Percentiles rank a stretch among this genome's conserved stretches.
Evolutionary conservation across 805 yeast species (phyloP).

Genomic region (Ogataea dorogensis): DNA sequence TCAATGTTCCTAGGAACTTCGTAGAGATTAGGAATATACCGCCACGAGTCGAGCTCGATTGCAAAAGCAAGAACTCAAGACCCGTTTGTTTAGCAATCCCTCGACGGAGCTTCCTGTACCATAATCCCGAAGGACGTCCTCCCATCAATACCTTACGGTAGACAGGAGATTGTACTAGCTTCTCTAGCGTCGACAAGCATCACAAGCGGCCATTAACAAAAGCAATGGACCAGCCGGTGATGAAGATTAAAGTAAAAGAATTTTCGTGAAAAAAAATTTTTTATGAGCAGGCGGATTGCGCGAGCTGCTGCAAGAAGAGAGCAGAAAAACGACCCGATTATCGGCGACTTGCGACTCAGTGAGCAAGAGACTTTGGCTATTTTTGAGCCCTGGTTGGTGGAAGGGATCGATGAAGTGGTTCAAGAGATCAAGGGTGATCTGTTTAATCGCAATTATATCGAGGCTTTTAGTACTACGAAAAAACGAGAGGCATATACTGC

Average conservation of each 20-base stretch:
- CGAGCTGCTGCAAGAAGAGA: slow-evolving; percentile 28
- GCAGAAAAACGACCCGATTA: slow-evolving; percentile 12
- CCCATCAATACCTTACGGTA: slow-evolving; percentile 32
- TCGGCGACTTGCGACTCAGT: slow-evolving; percentile 26
- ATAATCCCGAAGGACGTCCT: slow-evolving; percentile 34
- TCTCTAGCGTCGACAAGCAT: slow-evolving; percentile 37
- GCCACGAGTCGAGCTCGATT: slow-evolving; percentile 77
- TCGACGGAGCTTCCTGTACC: slow-evolving; percentile 96
- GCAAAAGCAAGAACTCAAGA: slow-evolving; percentile 12
- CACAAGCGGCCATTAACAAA: slow-evolving; percentile 12
- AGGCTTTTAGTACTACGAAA: slow-evolving; percentile 63
- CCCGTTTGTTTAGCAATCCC: slow-evolving; percentile 75
- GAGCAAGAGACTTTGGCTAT: slow-evolving; percentile 37
- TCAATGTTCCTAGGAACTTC: slow-evolving; percentile 84
- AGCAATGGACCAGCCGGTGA: slow-evolving; percentile 30
- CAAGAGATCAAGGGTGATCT: slow-evolving; percentile 71
- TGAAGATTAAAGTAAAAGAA: slow-evolving; percentile 40
- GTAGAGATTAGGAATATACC: slow-evolving; percentile 99
- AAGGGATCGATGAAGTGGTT: slow-evolving; percentile 41
- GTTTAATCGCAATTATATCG: slow-evolving; percentile 64
- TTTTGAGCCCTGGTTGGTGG: slow-evolving; percentile 31
- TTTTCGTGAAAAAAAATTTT: slow-evolving; percentile 9
- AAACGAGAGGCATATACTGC: slow-evolving; percentile 75
- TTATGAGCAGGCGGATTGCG: slow-evolving; percentile 36
- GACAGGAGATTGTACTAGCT: slow-evolving; percentile 35